Conservation (phyloP, 2,329 filamentous ascomycete genomes). For the Mariannaea elegans region DNA sequence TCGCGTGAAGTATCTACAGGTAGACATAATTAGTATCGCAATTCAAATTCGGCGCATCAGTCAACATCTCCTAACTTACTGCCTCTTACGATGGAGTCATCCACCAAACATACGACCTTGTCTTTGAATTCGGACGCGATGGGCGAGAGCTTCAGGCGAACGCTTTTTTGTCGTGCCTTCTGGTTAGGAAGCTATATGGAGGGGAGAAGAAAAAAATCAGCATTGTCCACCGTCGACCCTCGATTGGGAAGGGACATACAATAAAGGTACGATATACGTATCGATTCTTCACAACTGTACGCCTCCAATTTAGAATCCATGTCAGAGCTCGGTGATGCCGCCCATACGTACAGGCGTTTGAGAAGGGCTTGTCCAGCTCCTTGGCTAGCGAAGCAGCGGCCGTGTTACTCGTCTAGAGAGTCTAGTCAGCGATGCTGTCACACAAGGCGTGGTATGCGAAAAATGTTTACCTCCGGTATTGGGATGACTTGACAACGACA, state of each 20-base stretch:
- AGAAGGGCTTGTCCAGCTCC: constrained; percentile 78
- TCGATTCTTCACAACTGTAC: constrained; percentile 90
- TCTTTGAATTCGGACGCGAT: constrained; percentile 87
- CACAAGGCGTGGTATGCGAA: too few species aligned
- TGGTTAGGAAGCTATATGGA: constrained; percentile 60
- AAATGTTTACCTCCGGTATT: constrained; percentile 58
- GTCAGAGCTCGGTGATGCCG: too few species aligned
- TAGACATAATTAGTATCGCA: too few species aligned
- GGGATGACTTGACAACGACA: constrained; percentile 69
- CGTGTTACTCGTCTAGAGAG: constrained; percentile 75
- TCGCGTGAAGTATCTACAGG: constrained; percentile 63
- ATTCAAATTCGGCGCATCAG: too few species aligned
- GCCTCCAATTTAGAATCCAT: too few species aligned
- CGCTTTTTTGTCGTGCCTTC: constrained; percentile 80
- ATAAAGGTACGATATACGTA: constrained; percentile 76
- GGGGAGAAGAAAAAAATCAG: too few species aligned
- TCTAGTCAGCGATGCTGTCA: neutral
- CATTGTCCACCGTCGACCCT: too few species aligned
- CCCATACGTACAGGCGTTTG: too few species aligned
- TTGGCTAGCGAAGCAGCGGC: constrained; percentile 81
- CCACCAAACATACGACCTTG: constrained; percentile 83
- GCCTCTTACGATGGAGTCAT: constrained; percentile 89
- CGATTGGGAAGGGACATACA: constrained; percentile 55
- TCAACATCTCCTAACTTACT: neutral
- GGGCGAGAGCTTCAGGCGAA: constrained; percentile 87